Evolutionary conservation across 257 asterid species (phyloP).

Genomic region (Leptodermis oblonga): DNA sequence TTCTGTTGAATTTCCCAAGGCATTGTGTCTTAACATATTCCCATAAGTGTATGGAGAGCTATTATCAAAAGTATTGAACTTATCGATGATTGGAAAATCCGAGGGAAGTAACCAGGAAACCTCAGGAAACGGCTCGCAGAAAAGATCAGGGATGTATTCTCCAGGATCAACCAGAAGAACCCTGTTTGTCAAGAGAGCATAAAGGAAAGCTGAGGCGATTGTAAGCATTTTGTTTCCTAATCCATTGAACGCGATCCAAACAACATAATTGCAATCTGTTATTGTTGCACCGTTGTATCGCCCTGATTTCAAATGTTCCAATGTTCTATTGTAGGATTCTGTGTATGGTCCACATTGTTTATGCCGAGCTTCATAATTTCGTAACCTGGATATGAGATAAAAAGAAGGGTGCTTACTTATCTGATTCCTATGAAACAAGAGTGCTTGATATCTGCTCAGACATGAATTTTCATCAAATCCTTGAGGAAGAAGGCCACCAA

Average conservation of each 20-base stretch:
- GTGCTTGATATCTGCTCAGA: constrained; percentile 60
- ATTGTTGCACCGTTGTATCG: constrained; percentile 15
- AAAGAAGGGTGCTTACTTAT: constrained; percentile 46
- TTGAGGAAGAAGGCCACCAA: constrained; percentile 54
- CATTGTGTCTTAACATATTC: constrained; percentile 39
- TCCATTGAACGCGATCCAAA: constrained; percentile 74
- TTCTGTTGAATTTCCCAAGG: constrained; percentile 16
- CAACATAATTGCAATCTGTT: constrained; percentile 54
- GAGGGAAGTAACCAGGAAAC: constrained; percentile 72
- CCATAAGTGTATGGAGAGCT: constrained; percentile 55
- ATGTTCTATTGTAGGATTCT: constrained; percentile 44
- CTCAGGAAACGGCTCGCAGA: constrained; percentile 87
- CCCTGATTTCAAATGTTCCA: constrained; percentile 42
- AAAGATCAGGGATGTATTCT: constrained; percentile 53
- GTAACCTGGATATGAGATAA: constrained; percentile 56
- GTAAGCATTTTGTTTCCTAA: constrained; percentile 70
- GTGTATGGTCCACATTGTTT: constrained; percentile 71
- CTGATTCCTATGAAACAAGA: constrained; percentile 34
- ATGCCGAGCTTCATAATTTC: constrained; percentile 69
- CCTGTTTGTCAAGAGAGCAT: constrained; percentile 68
- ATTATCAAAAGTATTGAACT: constrained; percentile 43
- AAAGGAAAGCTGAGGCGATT: constrained; percentile 67
- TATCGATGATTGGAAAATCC: constrained; percentile 47
- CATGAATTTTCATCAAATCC: constrained; percentile 65
- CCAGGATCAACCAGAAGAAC: constrained; percentile 68